phyloP scores from a whole-genome alignment of 2,329 filamentous ascomycete genomes.

The Fusarium lyarnte region DNA sequence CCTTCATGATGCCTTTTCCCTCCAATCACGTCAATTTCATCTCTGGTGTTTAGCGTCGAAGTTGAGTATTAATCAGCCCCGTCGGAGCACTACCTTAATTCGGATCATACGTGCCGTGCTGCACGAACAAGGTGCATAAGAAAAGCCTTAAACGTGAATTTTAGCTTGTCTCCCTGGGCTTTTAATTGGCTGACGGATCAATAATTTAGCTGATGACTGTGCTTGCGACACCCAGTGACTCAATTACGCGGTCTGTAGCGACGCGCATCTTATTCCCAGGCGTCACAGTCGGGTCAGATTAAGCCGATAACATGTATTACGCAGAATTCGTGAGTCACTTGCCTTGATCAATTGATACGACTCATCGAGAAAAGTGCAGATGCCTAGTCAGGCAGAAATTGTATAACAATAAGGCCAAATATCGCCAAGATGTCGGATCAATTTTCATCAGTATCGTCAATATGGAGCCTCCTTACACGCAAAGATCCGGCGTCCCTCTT shows the following conservation, averaged over 20 bases:
- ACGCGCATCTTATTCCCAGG: neutral
- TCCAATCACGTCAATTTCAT: neutral
- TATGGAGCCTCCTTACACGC: constrained; percentile 17
- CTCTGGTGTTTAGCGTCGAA: neutral
- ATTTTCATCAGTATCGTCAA: neutral
- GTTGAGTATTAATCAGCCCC: neutral
- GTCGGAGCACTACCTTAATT: neutral
- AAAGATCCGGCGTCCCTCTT: constrained; percentile 11
- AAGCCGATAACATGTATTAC: constrained; percentile 1
- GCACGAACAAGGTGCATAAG: neutral
- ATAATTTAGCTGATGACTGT: neutral
- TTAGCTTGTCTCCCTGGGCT: too few relatives aligned
- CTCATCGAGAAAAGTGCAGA: neutral
- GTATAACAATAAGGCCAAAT: neutral
- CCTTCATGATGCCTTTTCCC: neutral
- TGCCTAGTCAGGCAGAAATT: neutral
- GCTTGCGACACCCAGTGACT: constrained; percentile 7
- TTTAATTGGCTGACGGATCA: neutral
- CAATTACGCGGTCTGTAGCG: constrained; percentile 7
- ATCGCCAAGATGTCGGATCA: neutral
- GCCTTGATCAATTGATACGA: neutral
- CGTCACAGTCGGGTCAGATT: neutral
- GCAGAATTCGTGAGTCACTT: constrained; percentile 4
- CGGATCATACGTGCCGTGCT: constrained; percentile 1
- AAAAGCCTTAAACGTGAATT: neutral